phyloP scores from a whole-genome alignment of 805 yeast genomes.

The Lachancea sp. region DNA sequence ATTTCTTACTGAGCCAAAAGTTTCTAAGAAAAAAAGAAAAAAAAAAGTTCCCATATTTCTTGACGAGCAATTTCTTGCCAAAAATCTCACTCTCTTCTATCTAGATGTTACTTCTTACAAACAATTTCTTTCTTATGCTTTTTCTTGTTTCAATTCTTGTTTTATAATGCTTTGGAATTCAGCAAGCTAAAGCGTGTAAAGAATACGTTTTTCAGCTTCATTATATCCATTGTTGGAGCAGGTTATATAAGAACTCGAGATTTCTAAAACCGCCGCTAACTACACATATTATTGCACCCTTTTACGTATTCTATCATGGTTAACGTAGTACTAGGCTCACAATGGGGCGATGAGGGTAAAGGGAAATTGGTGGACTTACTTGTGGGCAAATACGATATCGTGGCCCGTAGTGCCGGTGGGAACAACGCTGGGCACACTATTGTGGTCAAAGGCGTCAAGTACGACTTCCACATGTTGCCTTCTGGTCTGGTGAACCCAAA shows the following conservation, averaged over 20 bases:
- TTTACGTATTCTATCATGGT: conserved; percentile 28
- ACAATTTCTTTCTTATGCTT: background rate
- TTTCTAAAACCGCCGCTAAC: too few species aligned
- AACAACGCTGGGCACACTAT: conserved; percentile 99
- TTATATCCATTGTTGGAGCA: background rate
- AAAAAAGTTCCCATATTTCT: too few species aligned
- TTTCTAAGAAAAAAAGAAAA: too few species aligned
- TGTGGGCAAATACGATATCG: conserved; percentile 91
- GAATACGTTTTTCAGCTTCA: background rate
- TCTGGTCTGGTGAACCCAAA: conserved; percentile 94
- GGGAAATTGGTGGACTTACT: conserved; percentile 94
- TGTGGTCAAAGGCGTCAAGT: conserved; percentile 80
- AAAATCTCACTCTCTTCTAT: too few species aligned
- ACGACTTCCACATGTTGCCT: conserved; percentile 98
- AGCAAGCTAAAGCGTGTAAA: background rate
- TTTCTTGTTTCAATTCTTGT: background rate
- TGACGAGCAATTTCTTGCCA: too few species aligned
- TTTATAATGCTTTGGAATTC: conserved; percentile 2
- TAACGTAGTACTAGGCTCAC: conserved; percentile 90
- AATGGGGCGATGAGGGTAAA: conserved; percentile 99
- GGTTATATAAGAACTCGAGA: too few species aligned
- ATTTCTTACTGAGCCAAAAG: too few species aligned
- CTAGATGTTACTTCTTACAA: too few species aligned
- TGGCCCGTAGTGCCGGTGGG: conserved; percentile 98
- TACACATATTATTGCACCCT: background rate